Percentiles rank a stretch among this genome's conserved stretches.
Conservation (phyloP, 163 green algal genomes). For the Picocystis sp. region DNA sequence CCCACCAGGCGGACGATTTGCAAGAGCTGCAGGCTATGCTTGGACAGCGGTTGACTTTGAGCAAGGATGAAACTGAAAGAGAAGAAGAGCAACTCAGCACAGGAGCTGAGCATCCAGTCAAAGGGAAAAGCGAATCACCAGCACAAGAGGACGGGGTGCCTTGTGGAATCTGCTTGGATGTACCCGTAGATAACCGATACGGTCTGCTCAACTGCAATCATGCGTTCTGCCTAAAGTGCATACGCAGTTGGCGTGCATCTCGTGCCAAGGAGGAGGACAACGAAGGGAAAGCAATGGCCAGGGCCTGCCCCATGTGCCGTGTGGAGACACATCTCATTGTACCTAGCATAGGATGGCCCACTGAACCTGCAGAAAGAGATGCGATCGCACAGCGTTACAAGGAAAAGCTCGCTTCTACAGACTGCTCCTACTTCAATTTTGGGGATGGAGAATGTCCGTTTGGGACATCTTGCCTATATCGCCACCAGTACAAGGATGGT, state of each 20-base stretch:
- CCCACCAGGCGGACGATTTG: no score
- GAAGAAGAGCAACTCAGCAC: no score
- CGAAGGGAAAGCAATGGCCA: constrained; percentile 10
- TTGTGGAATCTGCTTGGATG: no score
- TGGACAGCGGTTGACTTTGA: no score
- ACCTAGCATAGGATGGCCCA: constrained; percentile 28
- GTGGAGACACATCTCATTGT: constrained; percentile 46
- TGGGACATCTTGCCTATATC: constrained; percentile 50
- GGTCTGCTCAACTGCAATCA: constrained; percentile 70
- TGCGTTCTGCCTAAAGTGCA: constrained; percentile 74
- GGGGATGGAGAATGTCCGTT: constrained; percentile 54
- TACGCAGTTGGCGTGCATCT: constrained; percentile 60
- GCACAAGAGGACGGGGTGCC: no score
- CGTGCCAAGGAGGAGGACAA: constrained; percentile 31
- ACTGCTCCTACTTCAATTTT: constrained; percentile 33
- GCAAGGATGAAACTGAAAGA: no score
- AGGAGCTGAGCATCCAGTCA: no score
- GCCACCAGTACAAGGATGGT: constrained; percentile 32
- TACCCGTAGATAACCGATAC: constrained; percentile 37
- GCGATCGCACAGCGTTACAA: constrained; percentile 23
- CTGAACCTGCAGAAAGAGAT: constrained; percentile 20
- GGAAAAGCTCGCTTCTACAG: constrained; percentile 12
- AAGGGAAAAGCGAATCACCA: no score
- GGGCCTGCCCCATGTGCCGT: constrained; percentile 60
- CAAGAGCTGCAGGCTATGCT: no score